Evolutionary conservation across 176 grass and related monocot genomes (phyloP), one percentile per base, ranked within the genome.

Genomic region (Avena insularis): DNA sequence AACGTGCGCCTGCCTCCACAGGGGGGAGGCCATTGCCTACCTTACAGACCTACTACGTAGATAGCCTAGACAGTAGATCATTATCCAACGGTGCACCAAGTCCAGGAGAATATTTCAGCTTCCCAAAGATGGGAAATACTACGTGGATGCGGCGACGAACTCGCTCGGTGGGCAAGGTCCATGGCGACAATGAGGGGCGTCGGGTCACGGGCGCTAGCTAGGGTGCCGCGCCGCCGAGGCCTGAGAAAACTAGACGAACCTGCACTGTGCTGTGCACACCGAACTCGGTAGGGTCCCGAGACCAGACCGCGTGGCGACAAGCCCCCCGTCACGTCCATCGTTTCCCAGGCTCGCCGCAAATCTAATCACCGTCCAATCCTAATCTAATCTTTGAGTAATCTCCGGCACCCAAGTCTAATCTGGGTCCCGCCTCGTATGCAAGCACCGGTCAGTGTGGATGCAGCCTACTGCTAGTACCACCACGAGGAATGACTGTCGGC

Each of bases 241-340:
- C 4, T 23, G 38, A 36, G 49, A 48, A 80, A 21, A 38, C 12
- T 9, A 17, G 19, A 48, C 23, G 47, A 35, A 46, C 85, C 79
- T 86, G 85, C 48, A 6, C 33, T 35, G 33, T 31, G 29, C 57
- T 86, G 86, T 19, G 15, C 29, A 19, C 84, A 71, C 84, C 79
- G 0, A 62, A 78, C 84, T 86, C 12, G 12, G 73, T 56, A 56
- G 79, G 4, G 84, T 79, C 65, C 74, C 89, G 74, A 86, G 74
- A 31, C 12, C 74, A 53, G 84, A 87, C 89, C 89, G 84, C 84
- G 72, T 84, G 74, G 85, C 57, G 89, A 87, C 89, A 87, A 80
- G n/a, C 0, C 2, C 68, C 77, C 35, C 70, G 21, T 76, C 50
- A 9, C 73, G 46, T 80, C 87, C 20, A 35, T 53, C 71, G 40